Conservation (phyloP, 768 basidiomycete species). For the Tricholoma hemisulphureum region DNA sequence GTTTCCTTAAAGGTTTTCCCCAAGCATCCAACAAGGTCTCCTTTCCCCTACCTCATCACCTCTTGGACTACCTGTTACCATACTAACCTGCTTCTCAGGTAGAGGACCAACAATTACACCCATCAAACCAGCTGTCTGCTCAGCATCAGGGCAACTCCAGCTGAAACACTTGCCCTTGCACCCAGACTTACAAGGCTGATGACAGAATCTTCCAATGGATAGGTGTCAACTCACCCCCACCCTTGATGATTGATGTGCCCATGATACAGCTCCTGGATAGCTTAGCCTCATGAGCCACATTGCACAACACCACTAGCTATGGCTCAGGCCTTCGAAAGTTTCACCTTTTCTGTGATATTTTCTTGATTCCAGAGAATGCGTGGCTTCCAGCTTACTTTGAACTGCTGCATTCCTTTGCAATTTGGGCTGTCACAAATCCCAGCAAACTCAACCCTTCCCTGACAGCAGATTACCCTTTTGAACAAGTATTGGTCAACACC, state of each 20-base stretch:
- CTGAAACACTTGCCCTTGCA: constrained; percentile 19
- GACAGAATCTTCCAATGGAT: constrained; percentile 32
- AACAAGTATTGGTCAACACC: background rate
- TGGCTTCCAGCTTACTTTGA: background rate
- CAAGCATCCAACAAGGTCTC: background rate
- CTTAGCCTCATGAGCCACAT: background rate
- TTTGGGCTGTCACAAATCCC: background rate
- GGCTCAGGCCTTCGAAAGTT: background rate
- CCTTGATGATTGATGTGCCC: constrained; percentile 1
- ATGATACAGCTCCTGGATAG: background rate
- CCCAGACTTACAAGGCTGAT: constrained; percentile 19
- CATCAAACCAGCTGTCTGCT: background rate
- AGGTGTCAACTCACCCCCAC: constrained; percentile 30
- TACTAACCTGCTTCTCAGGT: too few species aligned
- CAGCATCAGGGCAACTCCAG: constrained; percentile 13
- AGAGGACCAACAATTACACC: too few species aligned
- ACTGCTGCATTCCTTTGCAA: too few species aligned
- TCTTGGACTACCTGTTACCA: too few species aligned
- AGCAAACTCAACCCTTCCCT: background rate
- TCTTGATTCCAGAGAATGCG: background rate
- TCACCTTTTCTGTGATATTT: too few species aligned
- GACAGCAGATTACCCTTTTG: background rate
- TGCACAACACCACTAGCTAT: background rate
- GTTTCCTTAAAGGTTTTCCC: background rate
- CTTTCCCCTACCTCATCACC: too few species aligned